phyloP scores from a whole-genome alignment of 78 protist species.

The Diacronema lutheri region DNA sequence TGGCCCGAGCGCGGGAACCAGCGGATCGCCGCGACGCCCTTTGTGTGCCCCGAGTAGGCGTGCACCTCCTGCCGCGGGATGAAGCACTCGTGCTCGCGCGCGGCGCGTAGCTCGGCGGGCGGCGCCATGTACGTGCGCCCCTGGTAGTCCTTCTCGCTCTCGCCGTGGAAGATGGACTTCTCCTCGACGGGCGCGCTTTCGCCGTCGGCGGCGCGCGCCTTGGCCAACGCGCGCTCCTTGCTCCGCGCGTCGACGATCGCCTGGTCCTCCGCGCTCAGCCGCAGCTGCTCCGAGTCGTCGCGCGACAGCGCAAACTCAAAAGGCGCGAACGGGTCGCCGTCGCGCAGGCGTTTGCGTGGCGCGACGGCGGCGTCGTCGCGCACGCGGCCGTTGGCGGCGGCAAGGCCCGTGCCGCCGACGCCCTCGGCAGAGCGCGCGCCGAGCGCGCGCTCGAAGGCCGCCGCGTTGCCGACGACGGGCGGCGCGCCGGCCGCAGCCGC shows the following conservation, averaged over 20 bases:
- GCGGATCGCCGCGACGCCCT: constrained; percentile 74
- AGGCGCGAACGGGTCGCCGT: no score
- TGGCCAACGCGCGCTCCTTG: neutral
- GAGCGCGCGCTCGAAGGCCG: neutral
- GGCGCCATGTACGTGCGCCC: neutral
- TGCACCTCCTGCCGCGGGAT: constrained; percentile 10
- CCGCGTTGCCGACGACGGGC: no score
- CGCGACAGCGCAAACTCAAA: no score
- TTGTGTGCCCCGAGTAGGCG: constrained; percentile 35
- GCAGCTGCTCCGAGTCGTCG: no score
- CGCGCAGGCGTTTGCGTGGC: neutral
- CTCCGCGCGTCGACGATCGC: neutral
- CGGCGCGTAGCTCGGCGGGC: neutral
- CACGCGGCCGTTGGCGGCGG: neutral
- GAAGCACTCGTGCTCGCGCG: constrained; percentile 11
- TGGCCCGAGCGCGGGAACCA: constrained; percentile 80
- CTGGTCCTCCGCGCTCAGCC: no score
- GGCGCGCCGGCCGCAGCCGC: neutral
- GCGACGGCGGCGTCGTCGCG: neutral
- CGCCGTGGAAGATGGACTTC: constrained; percentile 1
- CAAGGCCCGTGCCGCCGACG: neutral
- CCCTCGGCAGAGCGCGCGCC: neutral
- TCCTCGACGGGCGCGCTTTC: neutral
- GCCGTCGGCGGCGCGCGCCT: neutral
- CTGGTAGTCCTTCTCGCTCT: neutral